A percentile compares a stretch with the other conserved stretches of the same genome.
Conservation (phyloP, 1,284 basidiomycete species). For the Agaricales sp. region DNA sequence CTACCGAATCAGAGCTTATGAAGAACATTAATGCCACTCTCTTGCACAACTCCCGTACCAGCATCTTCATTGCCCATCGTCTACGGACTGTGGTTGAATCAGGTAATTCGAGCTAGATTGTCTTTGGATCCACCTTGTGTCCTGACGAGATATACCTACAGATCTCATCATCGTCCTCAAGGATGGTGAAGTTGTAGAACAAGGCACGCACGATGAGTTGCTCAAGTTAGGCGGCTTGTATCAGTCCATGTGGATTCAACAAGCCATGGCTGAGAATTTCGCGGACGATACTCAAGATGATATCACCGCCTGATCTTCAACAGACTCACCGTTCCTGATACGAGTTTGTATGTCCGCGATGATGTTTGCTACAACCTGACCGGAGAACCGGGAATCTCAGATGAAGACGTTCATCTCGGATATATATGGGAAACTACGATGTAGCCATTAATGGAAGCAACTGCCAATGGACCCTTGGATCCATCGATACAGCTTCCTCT, state of each 20-base stretch:
- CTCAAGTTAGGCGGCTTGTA: constrained; percentile 60
- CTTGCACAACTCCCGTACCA: constrained; percentile 62
- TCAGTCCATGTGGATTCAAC: constrained; percentile 76
- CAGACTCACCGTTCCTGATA: no score
- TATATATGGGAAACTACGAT: no score
- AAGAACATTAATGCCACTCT: constrained; percentile 47
- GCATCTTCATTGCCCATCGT: constrained; percentile 74
- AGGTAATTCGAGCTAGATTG: constrained; percentile 60
- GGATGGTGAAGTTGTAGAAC: constrained; percentile 74
- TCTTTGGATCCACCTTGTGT: constrained; percentile 31
- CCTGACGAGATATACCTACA: constrained; percentile 47
- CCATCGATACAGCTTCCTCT: no score
- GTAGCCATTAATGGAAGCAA: no score
- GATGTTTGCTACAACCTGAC: no score
- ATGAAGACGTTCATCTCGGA: no score
- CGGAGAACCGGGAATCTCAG: no score
- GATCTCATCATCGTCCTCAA: constrained; percentile 72
- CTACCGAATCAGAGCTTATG: constrained; percentile 80
- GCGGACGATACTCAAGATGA: not conserved
- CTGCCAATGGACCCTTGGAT: no score
- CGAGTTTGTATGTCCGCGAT: no score
- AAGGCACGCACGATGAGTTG: constrained; percentile 67
- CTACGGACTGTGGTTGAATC: constrained; percentile 63
- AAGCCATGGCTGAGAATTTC: constrained; percentile 28
- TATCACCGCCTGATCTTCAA: not conserved